Evolutionary conservation across 140 eudicot species (phyloP).

Genomic region (Anethum foeniculum): DNA sequence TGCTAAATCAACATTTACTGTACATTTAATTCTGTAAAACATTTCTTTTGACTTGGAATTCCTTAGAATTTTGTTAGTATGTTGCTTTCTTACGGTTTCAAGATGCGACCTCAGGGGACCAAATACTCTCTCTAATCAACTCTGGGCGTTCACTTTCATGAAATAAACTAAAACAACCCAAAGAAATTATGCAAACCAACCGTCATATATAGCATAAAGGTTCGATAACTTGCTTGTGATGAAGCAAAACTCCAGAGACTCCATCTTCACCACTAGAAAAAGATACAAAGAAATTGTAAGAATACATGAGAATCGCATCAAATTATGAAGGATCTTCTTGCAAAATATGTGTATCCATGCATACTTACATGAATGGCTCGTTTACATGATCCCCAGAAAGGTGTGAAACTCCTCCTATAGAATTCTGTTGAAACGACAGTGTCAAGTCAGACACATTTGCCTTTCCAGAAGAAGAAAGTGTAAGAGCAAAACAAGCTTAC

Average conservation of each 20-base stretch:
- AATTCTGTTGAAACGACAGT: conserved; percentile 43
- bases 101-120: background rate
- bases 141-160: background rate
- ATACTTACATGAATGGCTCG: conserved; percentile 79
- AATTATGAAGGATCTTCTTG: background rate
- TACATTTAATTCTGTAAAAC: background rate
- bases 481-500: conserved; percentile 36
- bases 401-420: conserved; percentile 88
- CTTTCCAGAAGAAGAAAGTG: background rate
- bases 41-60: background rate
- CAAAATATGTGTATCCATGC: background rate
- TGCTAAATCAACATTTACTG: background rate
- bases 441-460: conserved; percentile 3
- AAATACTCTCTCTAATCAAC: background rate
- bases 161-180: background rate
- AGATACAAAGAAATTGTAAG: background rate
- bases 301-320: background rate
- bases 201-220: conserved; percentile 19
- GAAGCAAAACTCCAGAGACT: conserved; percentile 92
- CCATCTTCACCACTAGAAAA: conserved; percentile 80
- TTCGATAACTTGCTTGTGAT: conserved; percentile 79
- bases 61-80: background rate
- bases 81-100: background rate
- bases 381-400: conserved; percentile 89
- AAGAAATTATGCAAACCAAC: conserved; percentile 7